phyloP scores from a whole-genome alignment of 2,329 filamentous ascomycete genomes.

The Fusarium tanahbumbuense region DNA sequence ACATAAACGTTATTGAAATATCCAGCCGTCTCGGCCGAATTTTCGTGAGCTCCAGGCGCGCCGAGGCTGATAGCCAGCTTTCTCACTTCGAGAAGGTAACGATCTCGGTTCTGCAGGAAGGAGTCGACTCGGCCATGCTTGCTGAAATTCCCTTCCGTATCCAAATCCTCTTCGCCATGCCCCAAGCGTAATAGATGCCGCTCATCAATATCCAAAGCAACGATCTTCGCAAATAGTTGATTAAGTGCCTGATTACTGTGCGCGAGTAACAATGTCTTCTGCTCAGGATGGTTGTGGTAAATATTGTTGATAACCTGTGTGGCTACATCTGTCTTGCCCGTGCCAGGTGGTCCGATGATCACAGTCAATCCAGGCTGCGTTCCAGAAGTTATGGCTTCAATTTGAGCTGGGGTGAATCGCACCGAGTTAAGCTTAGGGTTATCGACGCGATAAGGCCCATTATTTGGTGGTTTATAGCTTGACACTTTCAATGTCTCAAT shows the following conservation, averaged over 20 bases:
- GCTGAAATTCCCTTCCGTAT: slow-evolving; percentile 87
- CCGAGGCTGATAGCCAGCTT: slow-evolving; percentile 85
- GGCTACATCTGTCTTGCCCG: slow-evolving; percentile 98
- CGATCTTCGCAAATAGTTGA: slow-evolving; percentile 97
- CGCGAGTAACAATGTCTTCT: slow-evolving; percentile 91
- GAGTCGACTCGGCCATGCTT: slow-evolving; percentile 96
- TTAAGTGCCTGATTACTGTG: slow-evolving; percentile 99
- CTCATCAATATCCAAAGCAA: slow-evolving; percentile 95
- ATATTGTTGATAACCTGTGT: slow-evolving; percentile 99
- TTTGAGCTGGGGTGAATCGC: slow-evolving; percentile 89
- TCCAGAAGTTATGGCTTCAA: slow-evolving; percentile 92
- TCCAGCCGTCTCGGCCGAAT: slow-evolving; percentile 94
- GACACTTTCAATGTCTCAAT: slow-evolving; percentile 81
- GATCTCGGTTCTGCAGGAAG: slow-evolving; percentile 87
- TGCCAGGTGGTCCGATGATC: slow-evolving; percentile 94
- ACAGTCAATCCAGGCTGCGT: slow-evolving; percentile 94
- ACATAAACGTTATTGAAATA: slow-evolving; percentile 97
- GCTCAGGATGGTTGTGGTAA: slow-evolving; percentile 95
- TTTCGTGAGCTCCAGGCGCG: slow-evolving; percentile 93
- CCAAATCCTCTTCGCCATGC: slow-evolving; percentile 94
- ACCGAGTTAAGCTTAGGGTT: slow-evolving; percentile 83
- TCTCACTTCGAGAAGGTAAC: slow-evolving; percentile 84
- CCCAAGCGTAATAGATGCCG: slow-evolving; percentile 91
- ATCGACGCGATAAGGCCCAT: slow-evolving; percentile 89
- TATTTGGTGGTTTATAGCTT: slow-evolving; percentile 89